Conservation (phyloP, 2,329 filamentous ascomycete genomes). For the Aspergillus pseudoviridinutans region DNA sequence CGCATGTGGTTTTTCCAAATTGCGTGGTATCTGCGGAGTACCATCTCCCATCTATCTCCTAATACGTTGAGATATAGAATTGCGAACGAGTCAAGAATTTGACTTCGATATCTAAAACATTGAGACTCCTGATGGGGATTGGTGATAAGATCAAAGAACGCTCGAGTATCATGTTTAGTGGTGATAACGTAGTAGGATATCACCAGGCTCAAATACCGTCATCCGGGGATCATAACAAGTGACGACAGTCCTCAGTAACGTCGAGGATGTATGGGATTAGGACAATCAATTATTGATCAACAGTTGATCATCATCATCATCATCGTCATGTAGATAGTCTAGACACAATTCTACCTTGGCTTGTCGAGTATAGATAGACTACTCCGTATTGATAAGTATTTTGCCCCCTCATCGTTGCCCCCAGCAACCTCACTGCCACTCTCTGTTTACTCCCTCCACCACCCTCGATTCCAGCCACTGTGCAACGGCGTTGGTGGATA, state of each 20-base stretch:
- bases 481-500: constrained; percentile 17
- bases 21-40: no score
- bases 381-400: not conserved
- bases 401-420: not conserved
- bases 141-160: not conserved
- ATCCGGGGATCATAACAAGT: constrained; percentile 2
- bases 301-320: not conserved
- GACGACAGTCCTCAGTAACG: not conserved
- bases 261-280: not conserved
- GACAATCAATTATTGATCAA: not conserved
- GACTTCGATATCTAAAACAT: not conserved
- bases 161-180: no score
- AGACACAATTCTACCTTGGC: not conserved
- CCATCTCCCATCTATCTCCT: not conserved
- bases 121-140: not conserved
- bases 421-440: constrained; percentile 27
- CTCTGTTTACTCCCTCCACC: constrained; percentile 31
- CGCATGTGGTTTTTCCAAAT: not conserved
- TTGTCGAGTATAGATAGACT: not conserved
- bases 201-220: not conserved
- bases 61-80: not conserved
- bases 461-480: constrained; percentile 23
- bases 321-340: not conserved
- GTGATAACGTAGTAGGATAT: not conserved
- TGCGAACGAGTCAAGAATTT: not conserved